phyloP scores from a whole-genome alignment of 1,139 yeast genomes.

The Geotrichum cucujoidarum region DNA sequence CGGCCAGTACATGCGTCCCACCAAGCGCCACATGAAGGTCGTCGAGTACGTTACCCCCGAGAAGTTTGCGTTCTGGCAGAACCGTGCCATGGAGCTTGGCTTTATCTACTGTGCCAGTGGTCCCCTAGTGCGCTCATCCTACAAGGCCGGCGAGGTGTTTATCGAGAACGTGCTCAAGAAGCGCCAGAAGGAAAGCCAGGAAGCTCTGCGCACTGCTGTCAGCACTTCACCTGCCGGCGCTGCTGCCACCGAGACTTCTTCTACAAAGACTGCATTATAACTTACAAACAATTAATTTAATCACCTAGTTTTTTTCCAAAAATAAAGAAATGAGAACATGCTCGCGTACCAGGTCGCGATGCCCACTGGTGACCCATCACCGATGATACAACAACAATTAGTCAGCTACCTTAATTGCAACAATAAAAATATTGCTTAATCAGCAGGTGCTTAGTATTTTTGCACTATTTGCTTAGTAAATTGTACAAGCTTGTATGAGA shows the following conservation, averaged over 20 bases:
- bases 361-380: too few relatives aligned
- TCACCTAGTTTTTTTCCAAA: neutral
- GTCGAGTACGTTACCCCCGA: slow-evolving; percentile 95
- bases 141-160: slow-evolving; percentile 97
- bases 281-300: neutral
- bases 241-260: too few relatives aligned
- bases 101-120: slow-evolving; percentile 96
- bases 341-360: too few relatives aligned
- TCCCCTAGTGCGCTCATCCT: slow-evolving; percentile 91
- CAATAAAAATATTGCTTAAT: too few relatives aligned
- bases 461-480: too few relatives aligned
- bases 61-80: slow-evolving; percentile 90
- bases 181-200: slow-evolving; percentile 37
- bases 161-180: slow-evolving; percentile 89
- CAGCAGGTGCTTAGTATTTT: too few relatives aligned
- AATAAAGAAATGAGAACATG: neutral
- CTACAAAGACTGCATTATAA: slow-evolving; percentile 7
- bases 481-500: too few relatives aligned
- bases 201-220: slow-evolving; percentile 11
- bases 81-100: slow-evolving; percentile 81
- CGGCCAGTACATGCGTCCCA: slow-evolving; percentile 99
- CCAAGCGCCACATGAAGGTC: slow-evolving; percentile 97
- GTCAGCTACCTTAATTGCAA: too few relatives aligned
- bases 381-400: too few relatives aligned
- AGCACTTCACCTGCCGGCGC: neutral